Conservation (phyloP, 257 asterid species). For the Nicotiana sylvestris region DNA sequence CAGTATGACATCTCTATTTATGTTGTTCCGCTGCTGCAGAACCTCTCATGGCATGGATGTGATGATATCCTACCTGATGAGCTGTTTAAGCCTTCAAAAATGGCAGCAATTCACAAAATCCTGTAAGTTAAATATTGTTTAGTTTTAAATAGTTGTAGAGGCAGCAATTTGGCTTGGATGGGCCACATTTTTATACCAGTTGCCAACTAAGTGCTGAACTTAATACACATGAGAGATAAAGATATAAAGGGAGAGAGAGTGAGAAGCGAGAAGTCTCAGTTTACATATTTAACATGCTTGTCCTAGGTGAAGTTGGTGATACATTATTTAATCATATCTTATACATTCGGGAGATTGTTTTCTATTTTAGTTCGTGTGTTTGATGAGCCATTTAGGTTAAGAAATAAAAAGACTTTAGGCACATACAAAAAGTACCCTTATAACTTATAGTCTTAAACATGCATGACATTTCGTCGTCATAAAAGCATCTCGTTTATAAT, state of each 20-base stretch:
- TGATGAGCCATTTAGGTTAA: neutral
- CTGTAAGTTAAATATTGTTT: constrained; percentile 41
- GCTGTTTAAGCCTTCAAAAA: constrained; percentile 63
- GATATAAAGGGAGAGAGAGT: neutral
- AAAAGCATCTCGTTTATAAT: neutral
- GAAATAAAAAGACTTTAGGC: neutral
- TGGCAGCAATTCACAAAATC: constrained; percentile 43
- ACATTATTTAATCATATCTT: neutral
- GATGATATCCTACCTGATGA: constrained; percentile 47
- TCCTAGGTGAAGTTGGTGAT: constrained; percentile 1
- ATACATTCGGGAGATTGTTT: neutral
- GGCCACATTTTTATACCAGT: neutral
- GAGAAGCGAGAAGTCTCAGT: neutral
- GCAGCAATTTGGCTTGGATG: neutral
- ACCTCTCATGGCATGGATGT: constrained; percentile 26
- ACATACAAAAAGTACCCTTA: neutral
- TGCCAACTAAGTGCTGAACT: neutral
- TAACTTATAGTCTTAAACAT: neutral
- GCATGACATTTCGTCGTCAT: neutral
- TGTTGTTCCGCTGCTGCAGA: constrained; percentile 28
- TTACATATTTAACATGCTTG: neutral
- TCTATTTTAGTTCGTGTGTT: neutral
- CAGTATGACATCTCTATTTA: neutral
- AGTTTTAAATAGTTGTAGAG: neutral
- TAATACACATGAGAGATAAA: neutral